Evolutionary conservation across 2,329 filamentous ascomycete species (phyloP).

Genomic region (Chaetomium strumarium): DNA sequence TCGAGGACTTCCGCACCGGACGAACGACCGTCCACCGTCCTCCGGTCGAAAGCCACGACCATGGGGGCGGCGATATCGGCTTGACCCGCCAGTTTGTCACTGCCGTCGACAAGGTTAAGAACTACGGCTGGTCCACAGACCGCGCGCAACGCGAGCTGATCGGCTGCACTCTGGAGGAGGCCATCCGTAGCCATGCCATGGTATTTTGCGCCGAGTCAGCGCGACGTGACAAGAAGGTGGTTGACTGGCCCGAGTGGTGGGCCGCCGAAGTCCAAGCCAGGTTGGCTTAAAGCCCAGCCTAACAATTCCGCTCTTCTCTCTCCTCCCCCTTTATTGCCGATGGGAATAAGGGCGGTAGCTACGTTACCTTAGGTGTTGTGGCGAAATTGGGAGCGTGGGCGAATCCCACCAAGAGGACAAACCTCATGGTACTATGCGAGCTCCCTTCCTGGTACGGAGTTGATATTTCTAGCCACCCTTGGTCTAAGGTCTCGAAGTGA

Average conservation of each 20-base stretch:
- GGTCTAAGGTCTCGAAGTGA: too few species aligned
- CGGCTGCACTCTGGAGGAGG: conserved; percentile 80
- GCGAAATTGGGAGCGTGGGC: too few species aligned
- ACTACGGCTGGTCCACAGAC: conserved; percentile 56
- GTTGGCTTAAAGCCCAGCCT: conserved; percentile 11
- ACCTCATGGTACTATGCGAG: too few species aligned
- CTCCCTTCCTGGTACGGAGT: too few species aligned
- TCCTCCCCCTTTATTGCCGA: background rate
- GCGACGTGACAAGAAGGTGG: conserved; percentile 58
- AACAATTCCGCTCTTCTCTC: background rate
- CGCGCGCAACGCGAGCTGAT: conserved; percentile 70
- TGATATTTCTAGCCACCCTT: too few species aligned
- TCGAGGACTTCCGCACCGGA: conserved; percentile 65
- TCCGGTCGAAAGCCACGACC: conserved; percentile 53
- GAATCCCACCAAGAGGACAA: too few species aligned
- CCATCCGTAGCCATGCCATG: conserved; percentile 81
- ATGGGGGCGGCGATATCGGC: conserved; percentile 73
- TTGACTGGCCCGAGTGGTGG: conserved; percentile 80
- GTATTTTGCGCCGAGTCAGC: conserved; percentile 95
- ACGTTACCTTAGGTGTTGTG: too few species aligned
- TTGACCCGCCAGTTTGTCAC: conserved; percentile 75
- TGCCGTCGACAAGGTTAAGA: conserved; percentile 75
- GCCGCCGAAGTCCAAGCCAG: conserved; percentile 40
- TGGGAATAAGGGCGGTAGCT: background rate
- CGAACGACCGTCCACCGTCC: conserved; percentile 53